A percentile compares a stretch with the other conserved stretches of the same genome.
Evolutionary conservation across 2,329 filamentous ascomycete genomes (phyloP).

Genomic region (Emergomyces orientalis): DNA sequence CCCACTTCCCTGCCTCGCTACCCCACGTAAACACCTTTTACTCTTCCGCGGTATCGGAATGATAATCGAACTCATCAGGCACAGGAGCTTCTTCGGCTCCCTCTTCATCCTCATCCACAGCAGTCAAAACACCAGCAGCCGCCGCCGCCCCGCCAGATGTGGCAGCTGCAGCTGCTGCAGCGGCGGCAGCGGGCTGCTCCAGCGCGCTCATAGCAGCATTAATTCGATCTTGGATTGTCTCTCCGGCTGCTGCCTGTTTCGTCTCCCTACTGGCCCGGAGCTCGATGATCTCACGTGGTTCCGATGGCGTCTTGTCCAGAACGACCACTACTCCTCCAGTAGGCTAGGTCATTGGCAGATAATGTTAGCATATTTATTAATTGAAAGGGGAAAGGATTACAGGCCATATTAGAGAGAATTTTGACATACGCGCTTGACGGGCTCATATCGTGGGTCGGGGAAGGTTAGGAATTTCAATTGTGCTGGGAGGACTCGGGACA

Average conservation of each 20-base stretch:
- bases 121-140: conserved; percentile 70
- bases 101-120: conserved; percentile 63
- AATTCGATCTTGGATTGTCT: conserved; percentile 38
- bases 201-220: conserved; percentile 31
- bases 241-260: conserved; percentile 31
- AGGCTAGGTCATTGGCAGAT: conserved; percentile 47
- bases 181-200: conserved; percentile 14
- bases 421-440: conserved; percentile 70
- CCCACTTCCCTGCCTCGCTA: background rate
- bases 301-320: conserved; percentile 68
- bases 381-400: background rate
- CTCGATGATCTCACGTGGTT: conserved; percentile 73
- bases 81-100: conserved; percentile 41
- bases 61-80: conserved; percentile 40
- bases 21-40: background rate
- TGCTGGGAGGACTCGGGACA: conserved; percentile 83
- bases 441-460: conserved; percentile 79
- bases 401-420: background rate
- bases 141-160: conserved; percentile 51
- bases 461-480: conserved; percentile 97
- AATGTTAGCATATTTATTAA: background rate
- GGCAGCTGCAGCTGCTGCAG: conserved; percentile 16
- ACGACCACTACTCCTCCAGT: conserved; percentile 92
- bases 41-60: conserved; percentile 33
- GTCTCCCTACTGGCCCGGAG: conserved; percentile 75